Evolutionary conservation across 75 land plant genomes (phyloP).

Genomic region (Isoetes taiwanensis): DNA sequence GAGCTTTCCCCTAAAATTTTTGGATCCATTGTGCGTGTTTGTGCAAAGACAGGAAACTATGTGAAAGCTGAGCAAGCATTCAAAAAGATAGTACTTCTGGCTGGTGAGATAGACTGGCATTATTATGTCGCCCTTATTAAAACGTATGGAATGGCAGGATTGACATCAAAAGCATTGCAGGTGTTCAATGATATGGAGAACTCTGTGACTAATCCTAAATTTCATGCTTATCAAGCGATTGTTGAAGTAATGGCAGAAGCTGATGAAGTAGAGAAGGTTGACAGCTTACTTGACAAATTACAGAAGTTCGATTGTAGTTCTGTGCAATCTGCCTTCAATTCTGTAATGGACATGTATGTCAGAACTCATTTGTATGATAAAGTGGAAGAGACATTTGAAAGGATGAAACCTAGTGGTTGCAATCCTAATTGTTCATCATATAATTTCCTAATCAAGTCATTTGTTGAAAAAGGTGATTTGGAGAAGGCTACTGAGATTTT

Average conservation of each 20-base stretch:
- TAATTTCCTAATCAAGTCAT: conserved; percentile 51
- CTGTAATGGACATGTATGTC: conserved; percentile 60
- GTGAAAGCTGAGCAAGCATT: conserved; percentile 59
- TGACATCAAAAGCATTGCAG: conserved; percentile 44
- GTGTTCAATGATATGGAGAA: conserved; percentile 50
- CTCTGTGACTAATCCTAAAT: conserved; percentile 17
- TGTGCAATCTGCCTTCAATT: conserved; percentile 43
- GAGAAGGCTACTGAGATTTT: conserved; percentile 66
- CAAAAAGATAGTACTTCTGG: conserved; percentile 27
- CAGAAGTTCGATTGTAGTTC: conserved; percentile 36
- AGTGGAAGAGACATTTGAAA: conserved; percentile 36
- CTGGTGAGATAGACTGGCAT: conserved; percentile 28
- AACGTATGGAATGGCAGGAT: conserved; percentile 48
- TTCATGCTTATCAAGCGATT: conserved; percentile 47
- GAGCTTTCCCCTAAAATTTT: conserved; percentile 40
- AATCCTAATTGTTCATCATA: conserved; percentile 44
- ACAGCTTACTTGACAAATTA: conserved; percentile 42
- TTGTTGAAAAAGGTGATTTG: conserved; percentile 35
- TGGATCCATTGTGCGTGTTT: conserved; percentile 48
- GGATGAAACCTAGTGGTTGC: conserved; percentile 32
- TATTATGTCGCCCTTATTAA: conserved; percentile 63
- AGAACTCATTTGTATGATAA: conserved; percentile 34
- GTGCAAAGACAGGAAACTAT: conserved; percentile 53
- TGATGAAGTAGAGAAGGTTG: conserved; percentile 42
- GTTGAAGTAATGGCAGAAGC: conserved; percentile 49